A percentile compares a stretch with the other conserved stretches of the same genome.
These are phyloP conservation scores for Endocalyx cinctus DNA, from an alignment of 2,329 filamentous ascomycete genomes.

Conservation along the genomic window DNA sequence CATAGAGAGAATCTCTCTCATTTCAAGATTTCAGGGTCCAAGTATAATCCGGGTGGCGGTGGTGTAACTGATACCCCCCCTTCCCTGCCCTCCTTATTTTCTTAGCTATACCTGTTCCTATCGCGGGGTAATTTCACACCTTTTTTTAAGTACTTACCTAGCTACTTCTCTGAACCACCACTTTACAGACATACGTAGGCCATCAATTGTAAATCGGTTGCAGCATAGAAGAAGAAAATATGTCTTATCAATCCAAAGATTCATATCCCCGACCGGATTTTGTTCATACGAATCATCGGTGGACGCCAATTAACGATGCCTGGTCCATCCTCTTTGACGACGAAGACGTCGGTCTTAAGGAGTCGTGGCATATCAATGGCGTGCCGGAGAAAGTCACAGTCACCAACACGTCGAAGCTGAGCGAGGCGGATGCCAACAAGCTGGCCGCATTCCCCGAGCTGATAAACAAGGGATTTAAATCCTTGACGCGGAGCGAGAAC, in stretches of 20 bases:
- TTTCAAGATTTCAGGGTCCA: too few species aligned
- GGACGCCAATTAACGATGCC: constrained; percentile 57
- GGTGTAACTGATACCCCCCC: neutral
- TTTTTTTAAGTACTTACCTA: neutral
- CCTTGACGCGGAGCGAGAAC: constrained; percentile 25
- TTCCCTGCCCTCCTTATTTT: constrained; percentile 1
- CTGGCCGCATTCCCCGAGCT: constrained; percentile 47
- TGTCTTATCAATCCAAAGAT: constrained; percentile 26
- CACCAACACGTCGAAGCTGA: constrained; percentile 16
- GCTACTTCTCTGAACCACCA: neutral
- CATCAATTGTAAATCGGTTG: too few species aligned
- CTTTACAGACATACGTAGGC: too few species aligned
- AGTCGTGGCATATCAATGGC: constrained; percentile 49
- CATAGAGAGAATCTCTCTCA: neutral
- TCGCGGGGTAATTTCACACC: neutral
- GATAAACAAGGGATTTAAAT: constrained; percentile 40
- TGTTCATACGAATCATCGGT: constrained; percentile 48
- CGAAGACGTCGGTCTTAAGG: constrained; percentile 48
- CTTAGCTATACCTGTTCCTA: constrained; percentile 1
- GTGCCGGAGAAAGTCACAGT: constrained; percentile 40
- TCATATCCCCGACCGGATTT: constrained; percentile 63
- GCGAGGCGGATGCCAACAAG: constrained; percentile 37
- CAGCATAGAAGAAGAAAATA: too few species aligned
- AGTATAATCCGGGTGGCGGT: too few species aligned
- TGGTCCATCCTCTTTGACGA: constrained; percentile 66